phyloP scores from a whole-genome alignment of 345 rosid species.

The Sisymbrium altissimum region DNA sequence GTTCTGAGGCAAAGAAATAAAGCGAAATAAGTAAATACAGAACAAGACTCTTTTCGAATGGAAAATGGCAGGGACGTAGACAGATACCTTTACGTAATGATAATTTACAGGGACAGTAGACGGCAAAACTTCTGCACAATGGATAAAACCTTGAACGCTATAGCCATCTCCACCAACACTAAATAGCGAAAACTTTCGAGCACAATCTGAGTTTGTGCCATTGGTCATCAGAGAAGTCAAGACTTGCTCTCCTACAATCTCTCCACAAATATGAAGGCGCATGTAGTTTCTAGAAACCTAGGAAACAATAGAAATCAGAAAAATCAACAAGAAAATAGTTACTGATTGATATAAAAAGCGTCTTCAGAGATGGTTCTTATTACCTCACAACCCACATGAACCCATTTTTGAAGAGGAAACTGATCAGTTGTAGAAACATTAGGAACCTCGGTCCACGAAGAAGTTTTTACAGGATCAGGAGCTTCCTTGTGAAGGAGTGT shows the following conservation, averaged over 20 bases:
- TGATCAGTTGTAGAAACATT: constrained; percentile 40
- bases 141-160: constrained; percentile 58
- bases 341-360: not conserved
- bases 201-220: constrained; percentile 30
- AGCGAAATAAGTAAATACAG: constrained; percentile 2
- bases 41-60: not conserved
- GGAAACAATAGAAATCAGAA: not conserved
- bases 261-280: constrained; percentile 59
- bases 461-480: constrained; percentile 39
- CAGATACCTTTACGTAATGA: constrained; percentile 45
- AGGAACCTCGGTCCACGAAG: constrained; percentile 39
- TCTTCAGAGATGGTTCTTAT: not conserved
- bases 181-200: constrained; percentile 43
- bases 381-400: constrained; percentile 80
- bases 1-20: constrained; percentile 46
- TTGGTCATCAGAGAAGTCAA: constrained; percentile 37
- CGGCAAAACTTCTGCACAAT: constrained; percentile 48
- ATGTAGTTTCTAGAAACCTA: constrained; percentile 50
- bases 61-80: constrained; percentile 5
- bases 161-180: constrained; percentile 43
- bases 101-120: constrained; percentile 39
- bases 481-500: constrained; percentile 43
- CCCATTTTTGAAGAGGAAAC: constrained; percentile 61
- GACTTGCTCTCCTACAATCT: constrained; percentile 51
- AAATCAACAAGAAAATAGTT: not conserved